Conservation (phyloP, 176 grass and related monocot species). For the Chrysopogon serrulatus region DNA sequence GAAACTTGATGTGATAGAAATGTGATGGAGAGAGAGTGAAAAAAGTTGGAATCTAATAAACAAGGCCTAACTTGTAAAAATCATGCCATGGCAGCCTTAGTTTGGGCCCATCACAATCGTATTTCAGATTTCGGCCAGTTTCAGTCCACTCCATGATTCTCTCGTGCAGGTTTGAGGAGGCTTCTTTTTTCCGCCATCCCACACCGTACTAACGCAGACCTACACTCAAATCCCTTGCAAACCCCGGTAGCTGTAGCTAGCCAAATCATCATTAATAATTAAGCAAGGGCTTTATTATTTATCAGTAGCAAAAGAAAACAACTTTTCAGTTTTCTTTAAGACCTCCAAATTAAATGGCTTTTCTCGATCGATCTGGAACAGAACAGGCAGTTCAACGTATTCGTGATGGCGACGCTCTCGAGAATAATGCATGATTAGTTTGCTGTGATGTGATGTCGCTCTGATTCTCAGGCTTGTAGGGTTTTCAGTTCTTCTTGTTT, state of each 20-base stretch:
- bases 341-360: not conserved
- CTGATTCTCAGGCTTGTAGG: not conserved
- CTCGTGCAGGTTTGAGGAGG: not conserved
- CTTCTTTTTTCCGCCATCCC: no score
- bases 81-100: no score
- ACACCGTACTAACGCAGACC: no score
- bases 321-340: not conserved
- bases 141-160: not conserved
- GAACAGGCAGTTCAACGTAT: not conserved
- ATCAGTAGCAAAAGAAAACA: not conserved
- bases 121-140: not conserved
- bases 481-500: constrained; percentile 1
- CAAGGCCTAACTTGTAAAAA: no score
- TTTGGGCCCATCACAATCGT: not conserved
- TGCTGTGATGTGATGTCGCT: constrained; percentile 18
- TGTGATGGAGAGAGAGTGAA: no score
- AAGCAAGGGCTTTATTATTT: not conserved
- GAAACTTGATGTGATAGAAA: no score
- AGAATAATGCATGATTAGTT: not conserved
- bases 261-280: no score
- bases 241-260: no score
- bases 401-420: not conserved
- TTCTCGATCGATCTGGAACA: not conserved
- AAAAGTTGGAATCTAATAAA: no score
- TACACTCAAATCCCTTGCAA: no score